Percentiles rank a stretch among this genome's conserved stretches.
Evolutionary conservation across 2,329 filamentous ascomycete genomes (phyloP).

Genomic region (Pseudogymnoascus sp.): DNA sequence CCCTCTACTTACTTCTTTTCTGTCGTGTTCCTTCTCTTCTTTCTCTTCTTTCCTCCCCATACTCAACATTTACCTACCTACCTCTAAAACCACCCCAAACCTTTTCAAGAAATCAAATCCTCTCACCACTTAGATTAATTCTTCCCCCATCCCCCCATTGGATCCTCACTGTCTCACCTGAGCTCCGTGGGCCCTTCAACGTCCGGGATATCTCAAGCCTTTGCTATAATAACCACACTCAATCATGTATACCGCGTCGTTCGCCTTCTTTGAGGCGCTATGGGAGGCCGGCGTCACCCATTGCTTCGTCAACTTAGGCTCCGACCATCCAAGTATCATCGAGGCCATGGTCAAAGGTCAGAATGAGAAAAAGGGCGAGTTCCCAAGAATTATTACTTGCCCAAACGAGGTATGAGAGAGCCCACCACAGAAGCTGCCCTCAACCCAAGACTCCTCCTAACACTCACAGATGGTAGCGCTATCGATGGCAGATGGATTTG

Average conservation of each 20-base stretch:
- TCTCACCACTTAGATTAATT: background rate
- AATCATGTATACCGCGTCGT: conserved; percentile 51
- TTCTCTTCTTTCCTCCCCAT: background rate
- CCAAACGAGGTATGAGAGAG: conserved; percentile 52
- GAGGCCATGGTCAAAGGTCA: conserved; percentile 67
- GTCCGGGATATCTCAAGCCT: background rate
- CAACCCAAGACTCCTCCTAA: background rate
- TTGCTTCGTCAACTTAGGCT: conserved; percentile 53
- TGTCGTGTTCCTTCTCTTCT: background rate
- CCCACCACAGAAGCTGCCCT: background rate
- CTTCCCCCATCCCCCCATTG: background rate
- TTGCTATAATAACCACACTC: background rate
- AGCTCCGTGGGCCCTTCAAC: background rate
- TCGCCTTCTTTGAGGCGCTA: conserved; percentile 64
- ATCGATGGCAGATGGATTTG: conserved; percentile 69
- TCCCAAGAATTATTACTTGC: conserved; percentile 61
- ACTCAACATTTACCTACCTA: background rate
- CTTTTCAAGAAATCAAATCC: background rate
- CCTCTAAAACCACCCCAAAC: background rate
- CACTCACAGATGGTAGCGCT: conserved; percentile 58
- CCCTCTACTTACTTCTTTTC: background rate
- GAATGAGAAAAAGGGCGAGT: conserved; percentile 51
- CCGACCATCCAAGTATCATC: conserved; percentile 59
- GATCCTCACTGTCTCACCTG: background rate
- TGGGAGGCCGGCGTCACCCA: conserved; percentile 52